These are phyloP conservation scores for Alisma plantagoaquatica DNA, from an alignment of 106 monocot species.

Conservation along the genomic window DNA sequence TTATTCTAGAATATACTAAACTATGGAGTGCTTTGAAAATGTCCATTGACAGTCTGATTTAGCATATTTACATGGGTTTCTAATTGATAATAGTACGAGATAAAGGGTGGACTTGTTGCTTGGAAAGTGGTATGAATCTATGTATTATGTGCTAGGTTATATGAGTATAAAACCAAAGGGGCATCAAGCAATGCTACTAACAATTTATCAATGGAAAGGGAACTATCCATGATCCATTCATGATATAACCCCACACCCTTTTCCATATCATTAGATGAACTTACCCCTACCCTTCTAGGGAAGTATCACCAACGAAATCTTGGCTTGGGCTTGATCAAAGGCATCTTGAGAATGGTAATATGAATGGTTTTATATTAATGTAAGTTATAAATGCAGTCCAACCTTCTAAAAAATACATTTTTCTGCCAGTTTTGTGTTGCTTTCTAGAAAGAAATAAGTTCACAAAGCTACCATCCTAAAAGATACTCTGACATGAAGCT, in stretches of 20 bases:
- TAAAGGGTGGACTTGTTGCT: slow-evolving; percentile 83
- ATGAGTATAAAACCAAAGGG: slow-evolving; percentile 72
- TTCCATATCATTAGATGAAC: slow-evolving; percentile 84
- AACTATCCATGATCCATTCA: slow-evolving; percentile 59
- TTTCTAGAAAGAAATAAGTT: not conserved
- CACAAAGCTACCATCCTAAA: not conserved
- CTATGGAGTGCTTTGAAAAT: too few species aligned
- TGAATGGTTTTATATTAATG: too few species aligned
- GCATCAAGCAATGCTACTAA: slow-evolving; percentile 90
- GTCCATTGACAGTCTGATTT: too few species aligned
- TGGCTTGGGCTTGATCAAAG: slow-evolving; percentile 83
- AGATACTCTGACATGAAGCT: too few species aligned
- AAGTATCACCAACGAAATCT: slow-evolving; percentile 88
- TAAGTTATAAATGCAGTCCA: too few species aligned
- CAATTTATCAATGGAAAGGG: slow-evolving; percentile 73
- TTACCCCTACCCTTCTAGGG: slow-evolving; percentile 36
- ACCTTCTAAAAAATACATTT: too few species aligned
- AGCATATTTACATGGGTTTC: slow-evolving; percentile 96
- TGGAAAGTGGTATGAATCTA: slow-evolving; percentile 95
- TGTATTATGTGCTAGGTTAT: slow-evolving; percentile 92
- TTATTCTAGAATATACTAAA: too few species aligned
- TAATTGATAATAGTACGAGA: slow-evolving; percentile 78
- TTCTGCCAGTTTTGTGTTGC: too few species aligned
- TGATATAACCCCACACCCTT: slow-evolving; percentile 87
- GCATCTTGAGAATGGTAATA: slow-evolving; percentile 91